Conservation (phyloP, 176 grass and related monocot species). For the Oropetium thomaeum region DNA sequence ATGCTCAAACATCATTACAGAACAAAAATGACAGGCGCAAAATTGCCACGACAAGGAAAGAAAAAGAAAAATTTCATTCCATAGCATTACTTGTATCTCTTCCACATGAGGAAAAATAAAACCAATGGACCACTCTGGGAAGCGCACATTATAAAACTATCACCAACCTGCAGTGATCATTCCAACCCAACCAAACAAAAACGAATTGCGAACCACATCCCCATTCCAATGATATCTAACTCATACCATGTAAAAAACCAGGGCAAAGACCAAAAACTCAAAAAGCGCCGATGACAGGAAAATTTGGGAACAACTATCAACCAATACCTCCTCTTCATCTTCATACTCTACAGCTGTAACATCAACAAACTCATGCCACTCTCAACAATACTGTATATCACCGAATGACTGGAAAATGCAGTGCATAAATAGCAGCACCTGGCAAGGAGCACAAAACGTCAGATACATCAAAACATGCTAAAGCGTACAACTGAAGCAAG, state of each 20-base stretch:
- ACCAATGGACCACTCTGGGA: background rate
- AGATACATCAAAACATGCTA: background rate
- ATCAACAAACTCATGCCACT: background rate
- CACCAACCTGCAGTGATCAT: constrained; percentile 18
- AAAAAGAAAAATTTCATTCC: background rate
- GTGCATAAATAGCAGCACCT: constrained; percentile 34
- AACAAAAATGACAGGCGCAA: background rate
- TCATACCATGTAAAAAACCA: background rate
- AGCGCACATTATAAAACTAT: constrained; percentile 38
- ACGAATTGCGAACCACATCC: background rate
- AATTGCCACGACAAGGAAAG: too few species aligned
- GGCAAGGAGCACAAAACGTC: constrained; percentile 22
- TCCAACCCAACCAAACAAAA: background rate
- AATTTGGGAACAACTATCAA: constrained; percentile 1
- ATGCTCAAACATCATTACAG: background rate
- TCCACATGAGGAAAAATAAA: background rate
- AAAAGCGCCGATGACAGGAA: background rate
- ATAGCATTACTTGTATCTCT: background rate
- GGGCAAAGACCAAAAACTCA: background rate
- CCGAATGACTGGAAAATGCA: background rate
- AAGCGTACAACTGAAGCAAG: background rate
- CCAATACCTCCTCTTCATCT: constrained; percentile 10
- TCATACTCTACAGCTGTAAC: constrained; percentile 21
- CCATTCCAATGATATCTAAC: background rate
- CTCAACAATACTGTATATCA: constrained; percentile 6